Evolutionary conservation across 2,329 filamentous ascomycete species (phyloP).

Genomic region (Penicillium oxalicum): DNA sequence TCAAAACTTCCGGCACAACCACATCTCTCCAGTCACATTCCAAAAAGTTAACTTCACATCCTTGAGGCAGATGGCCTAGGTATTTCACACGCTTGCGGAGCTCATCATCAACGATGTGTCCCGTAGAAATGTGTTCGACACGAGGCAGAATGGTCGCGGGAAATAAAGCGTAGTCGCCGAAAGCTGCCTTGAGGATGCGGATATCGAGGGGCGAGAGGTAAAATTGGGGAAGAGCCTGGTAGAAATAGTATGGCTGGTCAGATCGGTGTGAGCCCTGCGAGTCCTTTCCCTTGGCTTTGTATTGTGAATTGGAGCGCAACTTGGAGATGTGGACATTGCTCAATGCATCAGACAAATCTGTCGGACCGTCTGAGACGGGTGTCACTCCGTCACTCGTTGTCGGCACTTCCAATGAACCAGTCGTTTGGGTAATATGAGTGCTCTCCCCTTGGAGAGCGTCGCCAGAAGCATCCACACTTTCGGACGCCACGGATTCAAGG

Average conservation of each 20-base stretch:
- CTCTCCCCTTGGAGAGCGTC: conserved; percentile 31
- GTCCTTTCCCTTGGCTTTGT: conserved; percentile 22
- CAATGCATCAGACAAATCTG: conserved; percentile 23
- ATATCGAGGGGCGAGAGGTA: conserved; percentile 90
- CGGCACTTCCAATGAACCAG: neutral
- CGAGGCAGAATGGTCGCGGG: conserved; percentile 80
- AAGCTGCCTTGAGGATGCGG: conserved; percentile 82
- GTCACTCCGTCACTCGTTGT: conserved; percentile 7
- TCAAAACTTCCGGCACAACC: conserved; percentile 67
- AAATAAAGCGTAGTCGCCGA: conserved; percentile 74
- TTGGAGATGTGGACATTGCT: conserved; percentile 17
- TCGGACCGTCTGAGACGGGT: conserved; percentile 14
- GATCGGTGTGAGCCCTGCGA: conserved; percentile 41
- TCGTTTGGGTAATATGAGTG: conserved; percentile 10
- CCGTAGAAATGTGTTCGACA: conserved; percentile 82
- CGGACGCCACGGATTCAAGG: conserved; percentile 48
- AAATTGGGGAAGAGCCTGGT: conserved; percentile 78
- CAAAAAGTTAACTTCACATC: conserved; percentile 85
- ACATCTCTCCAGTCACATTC: conserved; percentile 96
- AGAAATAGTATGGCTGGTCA: conserved; percentile 70
- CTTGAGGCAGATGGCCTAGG: conserved; percentile 75
- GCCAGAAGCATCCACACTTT: conserved; percentile 44
- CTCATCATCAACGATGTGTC: conserved; percentile 79
- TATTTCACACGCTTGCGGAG: conserved; percentile 81
- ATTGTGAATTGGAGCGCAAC: conserved; percentile 19